Evolutionary conservation across 108 stramenopile genomes (phyloP).

Genomic region (Conticribra weissflogii): DNA sequence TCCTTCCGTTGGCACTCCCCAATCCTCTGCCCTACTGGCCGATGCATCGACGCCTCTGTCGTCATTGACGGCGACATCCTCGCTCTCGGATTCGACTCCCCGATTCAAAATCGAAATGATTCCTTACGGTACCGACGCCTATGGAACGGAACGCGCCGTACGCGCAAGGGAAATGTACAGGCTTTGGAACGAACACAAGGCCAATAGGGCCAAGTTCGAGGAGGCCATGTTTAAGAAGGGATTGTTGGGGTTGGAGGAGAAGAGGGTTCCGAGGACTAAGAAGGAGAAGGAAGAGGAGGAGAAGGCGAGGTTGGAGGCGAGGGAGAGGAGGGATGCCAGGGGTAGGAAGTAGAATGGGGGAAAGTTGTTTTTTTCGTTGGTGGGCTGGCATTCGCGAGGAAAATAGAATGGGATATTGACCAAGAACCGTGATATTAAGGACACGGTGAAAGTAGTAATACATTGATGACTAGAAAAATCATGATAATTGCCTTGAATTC

Average conservation of each 20-base stretch:
- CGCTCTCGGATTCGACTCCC: constrained; percentile 17
- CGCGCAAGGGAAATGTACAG: constrained; percentile 64
- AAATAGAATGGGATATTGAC: too few relatives aligned
- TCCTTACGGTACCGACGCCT: constrained; percentile 67
- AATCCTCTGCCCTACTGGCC: too few relatives aligned
- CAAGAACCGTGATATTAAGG: too few relatives aligned
- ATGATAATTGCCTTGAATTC: too few relatives aligned
- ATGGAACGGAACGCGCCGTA: constrained; percentile 55
- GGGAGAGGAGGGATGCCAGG: constrained; percentile 8
- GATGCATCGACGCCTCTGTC: not conserved
- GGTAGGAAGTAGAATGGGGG: not conserved
- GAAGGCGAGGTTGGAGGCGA: constrained; percentile 5
- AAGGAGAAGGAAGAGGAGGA: too few relatives aligned
- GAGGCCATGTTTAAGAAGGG: constrained; percentile 79
- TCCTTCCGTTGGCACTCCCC: too few relatives aligned
- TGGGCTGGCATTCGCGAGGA: too few relatives aligned
- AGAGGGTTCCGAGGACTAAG: too few relatives aligned
- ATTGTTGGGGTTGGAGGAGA: constrained; percentile 58
- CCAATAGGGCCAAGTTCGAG: constrained; percentile 79
- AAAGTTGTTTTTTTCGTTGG: too few relatives aligned
- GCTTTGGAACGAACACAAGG: constrained; percentile 82
- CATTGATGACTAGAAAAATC: too few relatives aligned
- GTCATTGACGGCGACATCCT: not conserved
- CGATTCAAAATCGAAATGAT: constrained; percentile 71
- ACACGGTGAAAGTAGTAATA: too few relatives aligned